Base-by-base conservation (phyloP, 192 early-diverging fungal species). In the Radiomyces spectabilis region DNA sequence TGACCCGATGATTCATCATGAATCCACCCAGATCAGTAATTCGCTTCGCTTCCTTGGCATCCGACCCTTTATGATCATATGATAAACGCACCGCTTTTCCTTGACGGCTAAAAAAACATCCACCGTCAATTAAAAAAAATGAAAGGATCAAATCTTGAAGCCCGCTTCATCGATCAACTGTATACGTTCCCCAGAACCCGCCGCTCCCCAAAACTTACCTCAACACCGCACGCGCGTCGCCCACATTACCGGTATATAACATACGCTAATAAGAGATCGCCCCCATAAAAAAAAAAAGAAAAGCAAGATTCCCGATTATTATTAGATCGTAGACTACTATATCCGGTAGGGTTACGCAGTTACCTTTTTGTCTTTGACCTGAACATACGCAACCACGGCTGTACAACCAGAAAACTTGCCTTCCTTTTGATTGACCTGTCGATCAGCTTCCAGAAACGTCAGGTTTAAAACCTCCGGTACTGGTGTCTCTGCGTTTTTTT, bases 21-120 rank as follows among this genome's bases (percentile, higher is more conserved):
- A 95, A 97, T 12, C 96, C 96, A 27, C 96, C 96, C 8, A 88
- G 77, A 45, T 96, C 96, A 19, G 87, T 72, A 34, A 99, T 92
- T 51, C 96, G 79, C 48, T 87, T 85, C n/a, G 84, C 85, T 66
- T 99, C 96, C 33, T 77, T 74, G 21, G 76, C 65, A 65, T 99
- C 95, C 19, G 88, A 89, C 22, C 95, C 96, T 68, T 99, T 99
- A 76, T 99, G 96, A 74, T 99, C 96, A 59, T 97, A 99, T 4
- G 95, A 91, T 8, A 99, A 77, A 38, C 96, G 75, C 18, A 87
- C 69, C 1, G 95, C 96, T 33, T 71, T 66, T 26, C 92, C 91
- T 41, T 82, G 61, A 32, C 92, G 89, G 58, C 93, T 72, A 22
- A 35, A 18, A n/a, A 12, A 46, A 52, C n/a, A n/a, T n/a, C n/a